phyloP scores from a whole-genome alignment of 2,329 filamentous ascomycete species.

The Fusarium protoensiforme region DNA sequence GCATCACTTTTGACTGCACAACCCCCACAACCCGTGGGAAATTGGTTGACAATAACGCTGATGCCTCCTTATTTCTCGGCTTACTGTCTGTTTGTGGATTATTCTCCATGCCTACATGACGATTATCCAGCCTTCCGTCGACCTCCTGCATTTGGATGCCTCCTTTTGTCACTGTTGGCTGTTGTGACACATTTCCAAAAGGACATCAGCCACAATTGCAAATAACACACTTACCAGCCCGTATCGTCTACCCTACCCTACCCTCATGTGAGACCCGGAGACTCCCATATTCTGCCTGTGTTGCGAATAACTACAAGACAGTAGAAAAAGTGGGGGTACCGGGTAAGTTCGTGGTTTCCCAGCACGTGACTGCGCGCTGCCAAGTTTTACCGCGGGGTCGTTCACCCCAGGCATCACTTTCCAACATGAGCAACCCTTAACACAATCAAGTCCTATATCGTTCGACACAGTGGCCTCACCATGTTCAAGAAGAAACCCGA shows the following conservation, averaged over 20 bases:
- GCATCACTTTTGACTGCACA: background rate
- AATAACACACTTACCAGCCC: background rate
- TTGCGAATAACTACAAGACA: background rate
- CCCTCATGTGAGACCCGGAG: no score
- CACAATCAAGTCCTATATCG: background rate
- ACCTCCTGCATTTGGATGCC: background rate
- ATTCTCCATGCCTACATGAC: background rate
- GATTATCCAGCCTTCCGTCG: background rate
- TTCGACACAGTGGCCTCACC: background rate
- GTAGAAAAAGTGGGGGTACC: no score
- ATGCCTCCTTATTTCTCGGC: background rate
- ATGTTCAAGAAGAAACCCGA: slow-evolving; percentile 41
- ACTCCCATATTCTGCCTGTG: background rate
- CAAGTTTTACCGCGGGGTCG: background rate
- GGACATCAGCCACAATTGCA: background rate
- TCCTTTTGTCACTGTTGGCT: background rate
- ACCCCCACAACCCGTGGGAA: background rate
- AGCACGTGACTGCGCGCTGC: background rate
- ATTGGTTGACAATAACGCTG: background rate
- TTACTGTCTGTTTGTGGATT: background rate
- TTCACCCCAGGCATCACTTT: background rate
- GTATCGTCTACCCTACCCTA: background rate
- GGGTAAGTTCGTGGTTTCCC: background rate
- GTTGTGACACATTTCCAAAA: background rate
- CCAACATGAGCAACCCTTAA: background rate